A percentile compares a stretch with the other conserved stretches of the same genome.
Evolutionary conservation across 2,329 filamentous ascomycete genomes (phyloP).

Genomic region (Colletotrichum sp.): DNA sequence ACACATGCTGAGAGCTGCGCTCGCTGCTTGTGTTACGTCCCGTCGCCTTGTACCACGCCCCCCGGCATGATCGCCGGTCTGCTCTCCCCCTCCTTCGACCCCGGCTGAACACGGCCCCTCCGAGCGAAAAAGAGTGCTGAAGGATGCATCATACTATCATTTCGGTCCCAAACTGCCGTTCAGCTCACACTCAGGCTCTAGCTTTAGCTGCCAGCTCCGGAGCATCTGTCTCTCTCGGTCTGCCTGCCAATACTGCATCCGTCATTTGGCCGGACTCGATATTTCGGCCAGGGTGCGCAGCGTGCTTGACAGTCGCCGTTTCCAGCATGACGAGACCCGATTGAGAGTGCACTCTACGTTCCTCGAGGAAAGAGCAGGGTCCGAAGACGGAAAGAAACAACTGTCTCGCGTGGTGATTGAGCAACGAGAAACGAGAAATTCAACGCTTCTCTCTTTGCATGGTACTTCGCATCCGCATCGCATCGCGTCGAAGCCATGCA

Average conservation of each 20-base stretch:
- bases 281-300: neutral
- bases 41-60: neutral
- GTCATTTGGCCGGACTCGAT: neutral
- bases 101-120: slow-evolving; percentile 10
- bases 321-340: neutral
- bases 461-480: slow-evolving; percentile 17
- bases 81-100: neutral
- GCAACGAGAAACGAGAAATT: neutral
- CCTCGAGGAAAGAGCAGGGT: neutral
- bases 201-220: neutral
- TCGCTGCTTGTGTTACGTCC: neutral
- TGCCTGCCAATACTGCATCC: neutral
- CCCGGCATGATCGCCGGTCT: slow-evolving; percentile 4
- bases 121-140: neutral
- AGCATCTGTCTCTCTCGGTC: neutral
- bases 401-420: neutral
- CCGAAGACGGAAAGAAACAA: neutral
- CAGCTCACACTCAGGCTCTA: neutral
- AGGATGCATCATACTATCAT: neutral
- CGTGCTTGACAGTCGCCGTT: neutral
- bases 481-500: neutral
- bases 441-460: neutral
- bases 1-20: neutral
- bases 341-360: neutral
- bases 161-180: neutral